Evolutionary conservation across 139 green algal genomes (phyloP), one percentile per base, ranked within the genome.

Genomic region (Yamagishiella unicocca): DNA sequence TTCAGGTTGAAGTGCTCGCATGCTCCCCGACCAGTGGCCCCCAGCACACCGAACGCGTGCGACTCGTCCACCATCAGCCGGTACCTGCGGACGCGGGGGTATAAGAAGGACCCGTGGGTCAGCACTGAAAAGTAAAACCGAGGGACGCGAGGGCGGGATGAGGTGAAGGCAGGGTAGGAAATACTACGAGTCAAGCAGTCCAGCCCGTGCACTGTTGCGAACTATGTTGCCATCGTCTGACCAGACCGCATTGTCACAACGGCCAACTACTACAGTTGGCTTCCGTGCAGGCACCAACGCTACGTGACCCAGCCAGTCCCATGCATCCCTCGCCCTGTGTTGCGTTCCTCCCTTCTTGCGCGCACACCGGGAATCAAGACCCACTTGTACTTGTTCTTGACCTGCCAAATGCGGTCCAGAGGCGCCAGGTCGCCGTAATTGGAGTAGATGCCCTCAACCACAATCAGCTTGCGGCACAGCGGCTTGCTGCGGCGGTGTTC

Each of bases 1-100:
- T 90, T 70, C 2, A 98, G 90, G 14, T 95, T 96, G 50, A 90
- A 96, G 72, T 98, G 94, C 89, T 99, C 97, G 31, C 90, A 93
- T 0, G 96, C 95, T 21, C 98, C 98, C 0, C 96, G 93, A 2
- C 97, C 98, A 6, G 72, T 95, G 4, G 62, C 24, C 1, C 98
- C 98, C 87, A 99, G 92, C 78, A 98, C 95, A 2, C 98, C 98
- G 66, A 99, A 93, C 0, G 94, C 91, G 79, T 97, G 50, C 17
- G 92, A 96, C 90, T 99, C 98, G 71, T 99, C 98, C 62, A 99
- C 93, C 4, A 98, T 91, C 46, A 99, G 92, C n/a, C 98, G 95
- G 92, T 97, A 99, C 68, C 92, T 94, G 90, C 94, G 76, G 5
- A 43, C 29, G 29, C 14, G 58, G 6, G 58, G 58, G 50, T 58